Conservation (phyloP, 257 asterid species). For the Fraxinus cuspidata region DNA sequence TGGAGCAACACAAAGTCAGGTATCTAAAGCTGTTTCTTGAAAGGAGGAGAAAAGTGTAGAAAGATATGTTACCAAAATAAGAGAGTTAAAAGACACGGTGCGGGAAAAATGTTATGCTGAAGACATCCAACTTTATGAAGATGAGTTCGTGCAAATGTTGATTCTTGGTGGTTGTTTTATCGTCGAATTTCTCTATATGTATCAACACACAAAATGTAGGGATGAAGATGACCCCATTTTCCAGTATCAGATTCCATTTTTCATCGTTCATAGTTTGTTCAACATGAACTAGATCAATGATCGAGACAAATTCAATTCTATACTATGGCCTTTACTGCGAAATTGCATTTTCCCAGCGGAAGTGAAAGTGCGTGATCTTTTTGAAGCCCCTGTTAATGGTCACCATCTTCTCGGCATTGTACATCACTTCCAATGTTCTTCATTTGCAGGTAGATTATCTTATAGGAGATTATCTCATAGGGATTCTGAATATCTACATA, state of each 20-base stretch:
- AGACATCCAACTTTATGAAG: neutral
- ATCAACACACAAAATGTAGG: neutral
- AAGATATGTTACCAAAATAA: neutral
- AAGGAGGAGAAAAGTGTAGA: neutral
- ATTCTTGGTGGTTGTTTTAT: conserved; percentile 19
- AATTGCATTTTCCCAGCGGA: neutral
- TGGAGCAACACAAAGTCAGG: conserved; percentile 8
- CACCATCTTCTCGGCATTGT: conserved; percentile 20
- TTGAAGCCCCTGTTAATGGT: neutral
- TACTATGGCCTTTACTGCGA: neutral
- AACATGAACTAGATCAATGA: neutral
- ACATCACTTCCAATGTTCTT: conserved; percentile 1
- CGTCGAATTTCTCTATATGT: neutral
- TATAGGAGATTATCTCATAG: no score
- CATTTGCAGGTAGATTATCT: no score
- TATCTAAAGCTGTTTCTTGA: neutral
- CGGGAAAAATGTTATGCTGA: conserved; percentile 15
- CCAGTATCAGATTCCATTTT: conserved; percentile 13
- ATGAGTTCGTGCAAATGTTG: conserved; percentile 13
- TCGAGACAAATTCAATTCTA: neutral
- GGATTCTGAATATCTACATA: no score
- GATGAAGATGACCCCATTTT: conserved; percentile 9
- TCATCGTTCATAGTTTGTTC: neutral
- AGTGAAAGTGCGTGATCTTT: neutral
- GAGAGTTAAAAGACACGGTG: neutral